Evolutionary conservation across 192 early-diverging fungal species (phyloP).

Genomic region (Coemansia sp.): DNA sequence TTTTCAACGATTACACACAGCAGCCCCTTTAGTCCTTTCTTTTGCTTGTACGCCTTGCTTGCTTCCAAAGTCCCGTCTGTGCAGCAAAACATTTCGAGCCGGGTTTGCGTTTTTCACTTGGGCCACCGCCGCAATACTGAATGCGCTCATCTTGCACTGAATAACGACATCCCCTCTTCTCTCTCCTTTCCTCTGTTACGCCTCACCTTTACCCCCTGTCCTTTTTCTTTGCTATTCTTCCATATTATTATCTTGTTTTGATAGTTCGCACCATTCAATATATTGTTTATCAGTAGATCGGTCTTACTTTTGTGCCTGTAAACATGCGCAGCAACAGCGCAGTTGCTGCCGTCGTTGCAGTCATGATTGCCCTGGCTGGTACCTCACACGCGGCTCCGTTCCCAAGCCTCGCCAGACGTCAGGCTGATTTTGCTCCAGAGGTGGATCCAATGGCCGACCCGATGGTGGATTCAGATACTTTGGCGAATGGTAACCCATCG

Average conservation of each 20-base stretch:
- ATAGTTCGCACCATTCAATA: neutral
- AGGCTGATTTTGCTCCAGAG: slow-evolving; percentile 9
- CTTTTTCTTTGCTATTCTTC: too few species aligned
- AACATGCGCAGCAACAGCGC: slow-evolving; percentile 12
- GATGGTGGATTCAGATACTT: too few species aligned
- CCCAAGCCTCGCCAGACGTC: slow-evolving; percentile 12
- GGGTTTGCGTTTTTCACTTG: neutral
- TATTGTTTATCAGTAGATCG: neutral
- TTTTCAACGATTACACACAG: neutral
- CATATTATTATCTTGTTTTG: neutral
- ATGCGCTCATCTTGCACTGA: neutral
- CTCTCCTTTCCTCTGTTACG: neutral
- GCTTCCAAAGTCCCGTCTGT: neutral
- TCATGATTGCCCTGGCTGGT: slow-evolving; percentile 9
- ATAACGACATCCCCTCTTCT: slow-evolving; percentile 1
- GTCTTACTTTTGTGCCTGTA: too few species aligned
- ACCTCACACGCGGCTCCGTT: slow-evolving; percentile 9
- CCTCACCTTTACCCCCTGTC: neutral
- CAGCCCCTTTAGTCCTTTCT: neutral
- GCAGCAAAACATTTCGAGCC: slow-evolving; percentile 1
- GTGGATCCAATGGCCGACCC: too few species aligned
- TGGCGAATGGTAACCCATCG: too few species aligned
- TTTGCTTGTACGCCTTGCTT: neutral
- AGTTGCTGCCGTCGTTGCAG: slow-evolving; percentile 5
- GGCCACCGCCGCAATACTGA: neutral